phyloP scores from a whole-genome alignment of 179 eudicot species.

The Heliamphora ciliata region DNA sequence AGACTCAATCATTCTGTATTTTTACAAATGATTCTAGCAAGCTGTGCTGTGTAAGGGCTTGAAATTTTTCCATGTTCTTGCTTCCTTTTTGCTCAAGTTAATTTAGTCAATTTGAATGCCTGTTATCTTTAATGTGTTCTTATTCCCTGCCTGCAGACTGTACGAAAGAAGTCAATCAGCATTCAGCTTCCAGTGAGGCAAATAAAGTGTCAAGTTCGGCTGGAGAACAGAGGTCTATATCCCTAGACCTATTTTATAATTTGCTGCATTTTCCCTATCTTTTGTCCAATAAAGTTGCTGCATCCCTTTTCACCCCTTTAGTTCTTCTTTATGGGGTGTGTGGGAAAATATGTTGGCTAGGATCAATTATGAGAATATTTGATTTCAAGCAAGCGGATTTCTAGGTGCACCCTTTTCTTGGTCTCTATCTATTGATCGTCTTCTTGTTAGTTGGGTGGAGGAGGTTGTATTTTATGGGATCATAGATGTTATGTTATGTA shows the following conservation, averaged over 20 bases:
- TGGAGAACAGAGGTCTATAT: constrained; percentile 45
- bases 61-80: not conserved
- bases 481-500: not conserved
- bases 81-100: not conserved
- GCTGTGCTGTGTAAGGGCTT: not conserved
- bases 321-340: not conserved
- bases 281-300: not conserved
- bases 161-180: constrained; percentile 52
- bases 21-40: not conserved
- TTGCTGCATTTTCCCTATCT: not conserved
- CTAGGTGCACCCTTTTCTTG: not conserved
- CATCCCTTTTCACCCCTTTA: not conserved
- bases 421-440: not conserved
- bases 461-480: not conserved
- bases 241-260: not conserved
- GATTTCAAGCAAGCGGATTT: not conserved
- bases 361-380: not conserved
- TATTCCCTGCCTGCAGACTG: constrained; percentile 38
- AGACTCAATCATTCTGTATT: not conserved
- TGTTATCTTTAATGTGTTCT: not conserved
- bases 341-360: not conserved
- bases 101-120: not conserved
- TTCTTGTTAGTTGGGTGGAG: not conserved
- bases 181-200: constrained; percentile 29
- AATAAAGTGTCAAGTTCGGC: constrained; percentile 30